phyloP scores from a whole-genome alignment of 176 grass and related monocot genomes.

The Carex parvula region DNA sequence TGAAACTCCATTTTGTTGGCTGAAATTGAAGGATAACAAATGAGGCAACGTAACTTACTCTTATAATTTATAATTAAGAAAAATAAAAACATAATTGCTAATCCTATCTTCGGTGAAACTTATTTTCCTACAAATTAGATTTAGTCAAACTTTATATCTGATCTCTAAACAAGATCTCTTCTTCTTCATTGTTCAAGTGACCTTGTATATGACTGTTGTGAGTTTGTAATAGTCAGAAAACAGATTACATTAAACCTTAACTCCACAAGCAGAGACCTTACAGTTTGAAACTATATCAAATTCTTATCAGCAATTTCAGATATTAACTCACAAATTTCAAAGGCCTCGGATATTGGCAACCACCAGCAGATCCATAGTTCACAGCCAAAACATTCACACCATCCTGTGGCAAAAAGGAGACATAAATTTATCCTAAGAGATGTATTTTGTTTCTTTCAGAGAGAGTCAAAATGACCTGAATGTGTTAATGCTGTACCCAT shows the following conservation, averaged over 20 bases:
- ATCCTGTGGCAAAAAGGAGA: conserved; percentile 49
- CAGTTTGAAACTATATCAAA: neutral
- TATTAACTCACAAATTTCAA: conserved; percentile 62
- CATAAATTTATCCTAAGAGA: neutral
- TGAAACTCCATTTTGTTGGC: conserved; percentile 93
- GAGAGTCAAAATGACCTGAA: neutral
- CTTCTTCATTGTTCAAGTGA: neutral
- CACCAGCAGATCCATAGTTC: conserved; percentile 90
- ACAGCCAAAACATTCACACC: conserved; percentile 86
- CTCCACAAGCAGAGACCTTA: neutral
- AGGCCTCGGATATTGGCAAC: conserved; percentile 66
- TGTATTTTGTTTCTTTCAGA: neutral
- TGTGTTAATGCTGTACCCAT: neutral
- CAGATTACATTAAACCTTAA: neutral
- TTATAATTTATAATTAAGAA: neutral
- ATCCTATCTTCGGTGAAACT: neutral
- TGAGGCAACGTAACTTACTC: neutral
- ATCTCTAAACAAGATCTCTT: neutral
- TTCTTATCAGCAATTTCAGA: neutral
- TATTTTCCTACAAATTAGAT: neutral
- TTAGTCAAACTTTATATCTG: neutral
- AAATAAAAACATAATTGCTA: neutral
- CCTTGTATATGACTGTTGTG: neutral
- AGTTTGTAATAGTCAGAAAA: neutral
- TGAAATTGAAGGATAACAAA: conserved; percentile 49